These are phyloP conservation scores for Cordyceps fumosorosea DNA, from an alignment of 2,329 filamentous ascomycete species.

Conservation along the genomic window DNA sequence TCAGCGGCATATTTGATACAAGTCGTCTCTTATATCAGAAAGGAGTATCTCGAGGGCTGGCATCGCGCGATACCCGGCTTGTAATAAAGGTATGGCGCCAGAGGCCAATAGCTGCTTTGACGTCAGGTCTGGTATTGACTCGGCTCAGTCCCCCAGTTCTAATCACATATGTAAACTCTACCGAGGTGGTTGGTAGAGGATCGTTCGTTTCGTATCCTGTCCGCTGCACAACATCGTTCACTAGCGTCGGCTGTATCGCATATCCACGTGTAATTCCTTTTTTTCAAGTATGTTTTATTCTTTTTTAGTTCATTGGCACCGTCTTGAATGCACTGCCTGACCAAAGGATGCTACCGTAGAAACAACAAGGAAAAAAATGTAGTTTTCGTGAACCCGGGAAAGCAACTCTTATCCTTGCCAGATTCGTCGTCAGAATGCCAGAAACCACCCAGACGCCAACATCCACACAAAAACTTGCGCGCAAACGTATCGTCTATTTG, in stretches of 20 bases:
- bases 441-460: conserved; percentile 37
- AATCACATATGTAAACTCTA: no score
- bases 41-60: no score
- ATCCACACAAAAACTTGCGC: conserved; percentile 25
- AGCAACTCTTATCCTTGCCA: conserved; percentile 26
- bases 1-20: no score
- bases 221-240: neutral
- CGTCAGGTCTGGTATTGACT: no score
- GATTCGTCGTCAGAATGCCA: conserved; percentile 32
- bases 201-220: no score
- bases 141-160: no score
- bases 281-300: conserved; percentile 1
- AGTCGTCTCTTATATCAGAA: no score
- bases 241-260: neutral
- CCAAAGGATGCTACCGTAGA: conserved; percentile 34
- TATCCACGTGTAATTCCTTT: neutral
- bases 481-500: conserved; percentile 52
- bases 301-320: conserved; percentile 22
- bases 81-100: no score
- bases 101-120: no score
- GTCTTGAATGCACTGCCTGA: conserved; percentile 33
- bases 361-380: conserved; percentile 28
- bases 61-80: no score
- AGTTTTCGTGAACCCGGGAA: conserved; percentile 25
- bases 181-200: no score